A percentile compares a stretch with the other conserved stretches of the same genome.
Evolutionary conservation across 2,329 filamentous ascomycete genomes (phyloP).

Genomic region (Penicillium sp.): DNA sequence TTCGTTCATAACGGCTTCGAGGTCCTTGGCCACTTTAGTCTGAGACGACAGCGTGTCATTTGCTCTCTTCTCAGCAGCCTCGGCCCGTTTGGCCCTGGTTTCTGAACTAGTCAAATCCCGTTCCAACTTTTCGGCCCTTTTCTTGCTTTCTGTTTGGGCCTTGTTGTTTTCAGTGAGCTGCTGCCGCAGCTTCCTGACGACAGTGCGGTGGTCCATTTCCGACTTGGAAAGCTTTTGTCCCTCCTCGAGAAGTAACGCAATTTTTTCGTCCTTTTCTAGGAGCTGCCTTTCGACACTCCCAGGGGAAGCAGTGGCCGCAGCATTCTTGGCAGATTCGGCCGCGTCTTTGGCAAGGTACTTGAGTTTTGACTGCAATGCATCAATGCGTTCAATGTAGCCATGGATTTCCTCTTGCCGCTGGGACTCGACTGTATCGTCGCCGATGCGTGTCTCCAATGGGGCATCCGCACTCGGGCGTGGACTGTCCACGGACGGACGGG

Average conservation of each 20-base stretch:
- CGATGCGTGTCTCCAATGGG: slow-evolving; percentile 19
- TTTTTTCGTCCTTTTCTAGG: slow-evolving; percentile 87
- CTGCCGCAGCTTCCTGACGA: slow-evolving; percentile 76
- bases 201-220: slow-evolving; percentile 81
- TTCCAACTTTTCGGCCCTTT: slow-evolving; percentile 65
- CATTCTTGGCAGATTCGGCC: slow-evolving; percentile 73
- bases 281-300: slow-evolving; percentile 77
- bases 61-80: slow-evolving; percentile 62
- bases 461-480: slow-evolving; percentile 21
- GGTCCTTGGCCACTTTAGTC: slow-evolving; percentile 58
- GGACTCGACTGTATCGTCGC: slow-evolving; percentile 56
- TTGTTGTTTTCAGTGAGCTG: slow-evolving; percentile 59
- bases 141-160: slow-evolving; percentile 51
- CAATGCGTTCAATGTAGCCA: slow-evolving; percentile 83
- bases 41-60: slow-evolving; percentile 59
- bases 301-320: slow-evolving; percentile 63
- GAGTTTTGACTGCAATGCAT: slow-evolving; percentile 88
- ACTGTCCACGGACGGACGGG: slow-evolving; percentile 20
- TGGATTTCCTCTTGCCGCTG: slow-evolving; percentile 82
- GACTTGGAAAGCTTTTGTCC: slow-evolving; percentile 84
- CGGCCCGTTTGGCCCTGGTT: slow-evolving; percentile 63
- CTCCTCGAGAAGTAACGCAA: slow-evolving; percentile 88
- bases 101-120: slow-evolving; percentile 54
- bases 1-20: slow-evolving; percentile 67
- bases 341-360: slow-evolving; percentile 84